Conservation (phyloP, 2,329 filamentous ascomycete genomes). For the Fusarium sp. region DNA sequence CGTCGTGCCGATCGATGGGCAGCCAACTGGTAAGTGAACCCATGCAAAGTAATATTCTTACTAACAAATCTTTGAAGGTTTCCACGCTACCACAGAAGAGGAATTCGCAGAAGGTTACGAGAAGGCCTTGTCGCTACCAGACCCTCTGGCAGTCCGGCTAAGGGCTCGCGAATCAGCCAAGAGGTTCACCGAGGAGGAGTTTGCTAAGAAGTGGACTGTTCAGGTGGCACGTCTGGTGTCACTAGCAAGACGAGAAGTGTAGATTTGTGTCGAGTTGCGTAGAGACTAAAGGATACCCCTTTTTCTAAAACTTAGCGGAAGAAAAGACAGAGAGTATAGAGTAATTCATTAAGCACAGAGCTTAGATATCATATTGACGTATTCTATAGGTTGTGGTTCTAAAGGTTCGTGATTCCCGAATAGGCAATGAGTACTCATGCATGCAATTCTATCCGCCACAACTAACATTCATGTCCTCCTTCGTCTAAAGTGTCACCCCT, state of each 20-base stretch:
- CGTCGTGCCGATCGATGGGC: conserved; percentile 83
- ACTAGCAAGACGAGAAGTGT: conserved; percentile 51
- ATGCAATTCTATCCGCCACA: background rate
- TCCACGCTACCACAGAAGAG: conserved; percentile 82
- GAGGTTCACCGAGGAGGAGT: conserved; percentile 90
- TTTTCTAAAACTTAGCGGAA: conserved; percentile 37
- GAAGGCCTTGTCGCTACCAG: conserved; percentile 79
- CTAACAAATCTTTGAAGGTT: conserved; percentile 68
- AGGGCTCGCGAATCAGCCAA: conserved; percentile 84
- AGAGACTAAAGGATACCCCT: conserved; percentile 59
- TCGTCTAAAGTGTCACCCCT: conserved; percentile 66
- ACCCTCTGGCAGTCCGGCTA: conserved; percentile 81
- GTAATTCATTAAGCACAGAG: conserved; percentile 17
- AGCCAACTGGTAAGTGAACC: conserved; percentile 76
- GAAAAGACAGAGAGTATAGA: conserved; percentile 32
- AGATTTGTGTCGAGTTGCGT: conserved; percentile 30
- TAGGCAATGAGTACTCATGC: background rate
- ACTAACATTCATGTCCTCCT: background rate
- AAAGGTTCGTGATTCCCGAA: background rate
- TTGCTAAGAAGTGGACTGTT: conserved; percentile 82
- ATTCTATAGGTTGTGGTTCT: background rate
- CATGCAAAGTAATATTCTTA: background rate
- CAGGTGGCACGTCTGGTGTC: conserved; percentile 82
- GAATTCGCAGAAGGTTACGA: conserved; percentile 88
- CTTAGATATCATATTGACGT: background rate